These are phyloP conservation scores for Alternaria panax DNA, from an alignment of 2,329 filamentous ascomycete genomes.

Conservation along the genomic window DNA sequence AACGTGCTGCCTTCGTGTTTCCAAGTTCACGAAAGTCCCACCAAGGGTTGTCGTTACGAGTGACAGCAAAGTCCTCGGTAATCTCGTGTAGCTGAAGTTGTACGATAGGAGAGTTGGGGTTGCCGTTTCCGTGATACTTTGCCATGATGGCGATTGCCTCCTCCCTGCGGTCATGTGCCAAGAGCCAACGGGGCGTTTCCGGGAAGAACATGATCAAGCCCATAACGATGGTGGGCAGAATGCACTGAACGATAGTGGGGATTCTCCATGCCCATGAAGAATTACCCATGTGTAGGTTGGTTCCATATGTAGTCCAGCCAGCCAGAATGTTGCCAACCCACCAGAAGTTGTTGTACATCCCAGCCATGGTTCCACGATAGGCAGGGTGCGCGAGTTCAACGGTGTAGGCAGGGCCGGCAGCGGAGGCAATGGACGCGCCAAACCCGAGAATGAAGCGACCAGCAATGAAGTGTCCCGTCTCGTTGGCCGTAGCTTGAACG, in stretches of 20 bases:
- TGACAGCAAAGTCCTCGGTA: slow-evolving; percentile 36
- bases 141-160: slow-evolving; percentile 65
- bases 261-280: slow-evolving; percentile 62
- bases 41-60: slow-evolving; percentile 45
- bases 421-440: slow-evolving; percentile 64
- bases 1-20: slow-evolving; percentile 42
- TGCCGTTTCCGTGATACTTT: slow-evolving; percentile 63
- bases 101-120: slow-evolving; percentile 44
- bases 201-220: slow-evolving; percentile 52
- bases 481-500: slow-evolving; percentile 59
- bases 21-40: slow-evolving; percentile 46
- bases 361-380: slow-evolving; percentile 67
- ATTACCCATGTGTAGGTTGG: slow-evolving; percentile 47
- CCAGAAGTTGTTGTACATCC: slow-evolving; percentile 60
- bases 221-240: slow-evolving; percentile 53
- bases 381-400: slow-evolving; percentile 68
- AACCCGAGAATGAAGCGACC: slow-evolving; percentile 52
- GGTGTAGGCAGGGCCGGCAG: slow-evolving; percentile 65
- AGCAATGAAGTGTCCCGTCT: slow-evolving; percentile 61
- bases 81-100: slow-evolving; percentile 51
- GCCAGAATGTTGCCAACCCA: slow-evolving; percentile 61
- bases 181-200: slow-evolving; percentile 44
- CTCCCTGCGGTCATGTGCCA: slow-evolving; percentile 62
- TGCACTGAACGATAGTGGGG: slow-evolving; percentile 43
- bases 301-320: slow-evolving; percentile 60